Base-by-base conservation (phyloP, 495 filamentous ascomycete genomes). In the Neurospora intermedia region DNA sequence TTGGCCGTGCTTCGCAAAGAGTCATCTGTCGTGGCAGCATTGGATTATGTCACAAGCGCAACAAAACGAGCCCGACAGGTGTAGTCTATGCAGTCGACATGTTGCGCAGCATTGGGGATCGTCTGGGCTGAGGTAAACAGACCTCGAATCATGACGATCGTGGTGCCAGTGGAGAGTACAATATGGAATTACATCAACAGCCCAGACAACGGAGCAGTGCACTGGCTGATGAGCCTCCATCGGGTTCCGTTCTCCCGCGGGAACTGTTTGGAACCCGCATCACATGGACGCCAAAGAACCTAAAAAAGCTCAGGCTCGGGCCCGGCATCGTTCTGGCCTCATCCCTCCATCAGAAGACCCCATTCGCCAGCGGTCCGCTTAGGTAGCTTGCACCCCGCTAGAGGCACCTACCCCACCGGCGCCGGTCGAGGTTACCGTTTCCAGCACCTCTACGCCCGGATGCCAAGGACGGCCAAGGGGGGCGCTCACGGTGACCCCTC, bases 331-430 rank as follows among this genome's bases (percentile, higher is more conserved):
- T 35, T 70, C 46, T 46, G 38, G 45, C 69, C 43, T 18, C 38
- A 35, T 42, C 31, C 54, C 72, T 41, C 15, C 73, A 27, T 48
- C 43, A 69, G 43, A 31, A 35, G n/a, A 45, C 38, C 69, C 66
- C 42, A 72, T 74, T 75, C 76, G 75, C 71, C 72, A 71, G 70
- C 35, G 15, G 54, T 31, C 54, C 54, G 41, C 54, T 62, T 43
- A 72, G 70, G 46, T 43, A 73, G 70, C 71, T 73, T 72, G 62
- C 45, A 76, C 75, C 77, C 78, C 75, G 78, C 79, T 66, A 80
- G 39, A 39, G 39, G 39, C 9, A 39, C 78, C 79, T 39, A 39
- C 78, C 79, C 78, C 79, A 80, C 79, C 73, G 73, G 54, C 54
- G 54, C 54, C 54, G 54, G 54, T 66, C 54, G 27, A 31, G 54